phyloP scores from a whole-genome alignment of 2,329 filamentous ascomycete species.

The Fusarium graminum region DNA sequence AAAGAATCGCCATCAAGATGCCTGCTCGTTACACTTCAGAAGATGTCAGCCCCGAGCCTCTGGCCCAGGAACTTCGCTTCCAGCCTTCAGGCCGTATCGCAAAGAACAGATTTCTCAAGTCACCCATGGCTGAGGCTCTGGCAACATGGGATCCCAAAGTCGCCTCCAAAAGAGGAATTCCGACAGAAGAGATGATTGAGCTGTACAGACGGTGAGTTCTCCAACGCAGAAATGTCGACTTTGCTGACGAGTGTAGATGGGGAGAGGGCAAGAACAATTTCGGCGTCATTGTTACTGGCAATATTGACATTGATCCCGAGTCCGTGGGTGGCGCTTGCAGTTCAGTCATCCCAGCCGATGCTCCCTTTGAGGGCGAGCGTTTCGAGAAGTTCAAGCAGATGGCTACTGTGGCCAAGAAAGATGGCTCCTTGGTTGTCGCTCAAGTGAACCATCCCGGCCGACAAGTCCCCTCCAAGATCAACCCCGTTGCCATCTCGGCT shows the following conservation, averaged over 20 bases:
- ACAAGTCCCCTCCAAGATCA: slow-evolving; percentile 56
- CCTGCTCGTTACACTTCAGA: slow-evolving; percentile 39
- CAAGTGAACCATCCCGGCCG: slow-evolving; percentile 66
- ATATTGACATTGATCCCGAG: slow-evolving; percentile 73
- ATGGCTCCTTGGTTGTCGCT: slow-evolving; percentile 71
- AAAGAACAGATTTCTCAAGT: slow-evolving; percentile 75
- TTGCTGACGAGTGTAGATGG: slow-evolving; percentile 29
- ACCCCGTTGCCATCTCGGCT: slow-evolving; percentile 58
- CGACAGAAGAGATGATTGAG: slow-evolving; percentile 60
- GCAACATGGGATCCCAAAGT: slow-evolving; percentile 70
- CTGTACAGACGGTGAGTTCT: slow-evolving; percentile 69
- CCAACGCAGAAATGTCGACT: fast-evolving
- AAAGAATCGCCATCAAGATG: slow-evolving; percentile 24
- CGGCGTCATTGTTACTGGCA: slow-evolving; percentile 72
- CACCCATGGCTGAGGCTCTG: slow-evolving; percentile 74
- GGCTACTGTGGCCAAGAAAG: slow-evolving; percentile 65
- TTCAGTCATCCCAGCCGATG: slow-evolving; percentile 67
- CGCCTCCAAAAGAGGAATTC: slow-evolving; percentile 61
- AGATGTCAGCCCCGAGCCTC: slow-evolving; percentile 36
- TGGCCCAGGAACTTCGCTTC: slow-evolving; percentile 62
- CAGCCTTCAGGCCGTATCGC: slow-evolving; percentile 62
- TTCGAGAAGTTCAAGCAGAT: slow-evolving; percentile 73
- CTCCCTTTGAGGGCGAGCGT: slow-evolving; percentile 65
- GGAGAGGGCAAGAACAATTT: slow-evolving; percentile 66
- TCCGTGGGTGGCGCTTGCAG: slow-evolving; percentile 68